phyloP scores from a whole-genome alignment of 139 green algal species.

The Closterium sp. region DNA sequence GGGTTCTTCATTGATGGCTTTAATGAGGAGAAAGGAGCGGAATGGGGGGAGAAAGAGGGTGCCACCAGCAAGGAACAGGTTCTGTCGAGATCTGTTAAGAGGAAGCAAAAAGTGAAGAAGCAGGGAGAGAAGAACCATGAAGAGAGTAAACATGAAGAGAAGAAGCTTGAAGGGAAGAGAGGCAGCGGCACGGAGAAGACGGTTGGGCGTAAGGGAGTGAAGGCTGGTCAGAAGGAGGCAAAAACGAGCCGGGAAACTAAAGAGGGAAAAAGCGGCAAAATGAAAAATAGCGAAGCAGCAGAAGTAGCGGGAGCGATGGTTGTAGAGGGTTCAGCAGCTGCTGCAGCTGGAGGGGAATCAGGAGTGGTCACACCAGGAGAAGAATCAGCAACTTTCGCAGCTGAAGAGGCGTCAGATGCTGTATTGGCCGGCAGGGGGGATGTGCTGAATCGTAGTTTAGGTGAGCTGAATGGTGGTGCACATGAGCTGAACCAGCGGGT shows the following conservation, averaged over 20 bases:
- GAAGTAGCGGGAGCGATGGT: no score
- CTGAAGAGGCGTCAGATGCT: no score
- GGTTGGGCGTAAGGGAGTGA: not conserved
- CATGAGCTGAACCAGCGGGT: no score
- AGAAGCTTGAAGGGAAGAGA: not conserved
- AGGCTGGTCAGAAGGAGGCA: not conserved
- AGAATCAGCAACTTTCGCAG: not conserved
- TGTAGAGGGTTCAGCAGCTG: no score
- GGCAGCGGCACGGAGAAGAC: not conserved
- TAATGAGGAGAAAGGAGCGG: not conserved
- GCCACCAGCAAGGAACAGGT: no score
- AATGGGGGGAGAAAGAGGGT: not conserved
- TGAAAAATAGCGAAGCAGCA: not conserved
- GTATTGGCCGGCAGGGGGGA: no score
- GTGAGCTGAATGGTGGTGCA: no score
- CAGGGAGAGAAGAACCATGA: not conserved
- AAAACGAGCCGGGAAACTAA: not conserved
- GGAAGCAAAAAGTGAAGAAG: not conserved
- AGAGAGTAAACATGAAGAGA: not conserved
- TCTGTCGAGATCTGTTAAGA: not conserved
- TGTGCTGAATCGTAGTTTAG: no score
- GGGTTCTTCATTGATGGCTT: not conserved
- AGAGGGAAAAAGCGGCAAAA: not conserved
- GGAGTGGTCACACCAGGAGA: not conserved
- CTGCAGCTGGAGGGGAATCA: not conserved